phyloP scores from a whole-genome alignment of 805 yeast species.

The Metschnikowia kunwiensis region DNA sequence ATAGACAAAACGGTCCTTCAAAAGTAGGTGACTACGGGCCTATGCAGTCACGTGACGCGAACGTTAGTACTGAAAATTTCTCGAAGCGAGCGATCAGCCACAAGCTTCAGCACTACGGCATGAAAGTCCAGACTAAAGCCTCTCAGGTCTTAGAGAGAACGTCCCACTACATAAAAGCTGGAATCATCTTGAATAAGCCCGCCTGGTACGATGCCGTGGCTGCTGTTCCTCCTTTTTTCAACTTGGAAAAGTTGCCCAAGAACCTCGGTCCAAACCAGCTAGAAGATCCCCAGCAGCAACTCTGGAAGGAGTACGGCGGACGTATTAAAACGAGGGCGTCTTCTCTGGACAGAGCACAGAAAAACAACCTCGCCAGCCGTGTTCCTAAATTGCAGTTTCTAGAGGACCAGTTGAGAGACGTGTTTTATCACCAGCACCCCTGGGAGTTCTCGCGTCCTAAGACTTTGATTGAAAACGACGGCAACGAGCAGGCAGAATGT shows the following conservation, averaged over 20 bases:
- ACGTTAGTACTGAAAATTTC: constrained; percentile 9
- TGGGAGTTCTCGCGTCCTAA: constrained; percentile 97
- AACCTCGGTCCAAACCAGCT: constrained; percentile 26
- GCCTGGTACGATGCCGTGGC: constrained; percentile 88
- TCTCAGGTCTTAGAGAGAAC: constrained; percentile 76
- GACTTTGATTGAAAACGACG: constrained; percentile 71
- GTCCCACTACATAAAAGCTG: constrained; percentile 68
- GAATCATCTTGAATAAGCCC: constrained; percentile 70
- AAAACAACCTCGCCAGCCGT: constrained; percentile 41
- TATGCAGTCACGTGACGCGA: constrained; percentile 6
- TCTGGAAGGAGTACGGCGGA: constrained; percentile 17
- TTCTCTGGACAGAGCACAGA: constrained; percentile 33
- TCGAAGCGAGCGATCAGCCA: constrained; percentile 1
- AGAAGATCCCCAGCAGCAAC: constrained; percentile 27
- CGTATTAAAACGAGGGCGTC: constrained; percentile 48
- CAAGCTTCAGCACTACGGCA: constrained; percentile 22
- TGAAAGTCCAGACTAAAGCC: constrained; percentile 68
- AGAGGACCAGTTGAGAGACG: constrained; percentile 78
- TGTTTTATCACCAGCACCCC: constrained; percentile 91
- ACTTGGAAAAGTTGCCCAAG: constrained; percentile 49
- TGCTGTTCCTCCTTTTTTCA: constrained; percentile 72
- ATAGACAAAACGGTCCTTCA: no score
- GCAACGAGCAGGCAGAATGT: constrained; percentile 49
- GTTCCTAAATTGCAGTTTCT: constrained; percentile 54
- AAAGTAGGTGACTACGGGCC: background rate